phyloP scores from a whole-genome alignment of 768 basidiomycete species.

The Xanthoconium stramineum region DNA sequence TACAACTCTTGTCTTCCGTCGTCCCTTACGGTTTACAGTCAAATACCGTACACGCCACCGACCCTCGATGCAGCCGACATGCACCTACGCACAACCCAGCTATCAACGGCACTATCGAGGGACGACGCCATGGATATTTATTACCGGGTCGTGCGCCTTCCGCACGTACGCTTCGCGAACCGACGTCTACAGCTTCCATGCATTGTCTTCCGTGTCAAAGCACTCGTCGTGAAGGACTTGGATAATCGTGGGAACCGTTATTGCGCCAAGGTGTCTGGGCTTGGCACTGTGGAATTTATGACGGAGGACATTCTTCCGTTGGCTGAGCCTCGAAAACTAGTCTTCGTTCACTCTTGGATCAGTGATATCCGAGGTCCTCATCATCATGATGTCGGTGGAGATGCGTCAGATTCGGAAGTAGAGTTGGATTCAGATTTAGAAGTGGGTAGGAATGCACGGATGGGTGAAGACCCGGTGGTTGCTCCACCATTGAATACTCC shows the following conservation, averaged over 20 bases:
- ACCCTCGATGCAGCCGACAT: neutral
- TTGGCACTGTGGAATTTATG: neutral
- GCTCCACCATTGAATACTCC: too few relatives aligned
- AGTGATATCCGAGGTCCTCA: neutral
- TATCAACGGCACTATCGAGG: neutral
- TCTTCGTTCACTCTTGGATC: neutral
- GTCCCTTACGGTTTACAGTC: neutral
- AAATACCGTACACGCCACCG: neutral
- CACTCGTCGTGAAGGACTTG: neutral
- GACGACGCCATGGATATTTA: neutral
- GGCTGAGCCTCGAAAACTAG: neutral
- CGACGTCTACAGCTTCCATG: neutral
- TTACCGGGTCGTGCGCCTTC: neutral
- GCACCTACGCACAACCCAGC: neutral
- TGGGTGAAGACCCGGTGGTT: neutral
- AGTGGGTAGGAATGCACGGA: neutral
- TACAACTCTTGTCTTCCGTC: conserved; percentile 1
- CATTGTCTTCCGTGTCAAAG: neutral
- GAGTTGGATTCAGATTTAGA: neutral
- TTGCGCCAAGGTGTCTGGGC: neutral
- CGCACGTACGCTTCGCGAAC: neutral
- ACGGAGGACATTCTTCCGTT: neutral
- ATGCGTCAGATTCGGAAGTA: neutral
- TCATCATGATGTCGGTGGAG: too few relatives aligned
- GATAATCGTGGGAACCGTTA: neutral